These are phyloP conservation scores for Botryotinia convoluta DNA, from an alignment of 2,329 filamentous ascomycete genomes.

Conservation along the genomic window DNA sequence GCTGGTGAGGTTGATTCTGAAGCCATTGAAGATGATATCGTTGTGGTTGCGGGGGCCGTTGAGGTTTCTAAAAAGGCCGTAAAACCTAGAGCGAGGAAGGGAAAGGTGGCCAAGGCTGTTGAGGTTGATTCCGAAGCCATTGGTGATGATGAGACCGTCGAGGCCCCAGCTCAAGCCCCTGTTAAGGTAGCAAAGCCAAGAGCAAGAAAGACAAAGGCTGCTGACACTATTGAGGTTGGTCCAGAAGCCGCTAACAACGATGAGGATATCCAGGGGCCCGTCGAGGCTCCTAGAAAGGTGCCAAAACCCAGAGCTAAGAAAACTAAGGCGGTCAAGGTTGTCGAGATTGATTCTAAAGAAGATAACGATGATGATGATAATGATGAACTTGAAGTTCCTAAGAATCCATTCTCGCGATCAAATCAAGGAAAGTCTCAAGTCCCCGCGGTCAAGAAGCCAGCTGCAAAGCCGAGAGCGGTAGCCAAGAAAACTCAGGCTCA, in stretches of 20 bases:
- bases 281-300: not conserved
- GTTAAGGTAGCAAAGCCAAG: not conserved
- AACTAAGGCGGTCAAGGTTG: not conserved
- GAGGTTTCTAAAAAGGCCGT: not conserved
- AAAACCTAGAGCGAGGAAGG: not conserved
- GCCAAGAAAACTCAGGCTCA: not conserved
- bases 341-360: not conserved
- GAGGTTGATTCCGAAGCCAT: not conserved
- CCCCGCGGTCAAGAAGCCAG: not conserved
- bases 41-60: not conserved
- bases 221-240: not conserved
- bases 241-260: not conserved
- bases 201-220: not conserved
- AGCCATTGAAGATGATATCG: not conserved
- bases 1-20: too few relatives aligned
- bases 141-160: not conserved
- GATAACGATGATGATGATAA: not conserved
- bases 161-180: not conserved
- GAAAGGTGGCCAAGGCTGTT: not conserved
- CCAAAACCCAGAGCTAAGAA: not conserved
- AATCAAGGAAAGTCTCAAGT: not conserved
- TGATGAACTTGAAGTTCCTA: not conserved
- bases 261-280: not conserved
- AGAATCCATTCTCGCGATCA: too few relatives aligned
- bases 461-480: not conserved